Conservation (phyloP, 371 early-diverging fungal genomes). For the Mucor velutinosus region DNA sequence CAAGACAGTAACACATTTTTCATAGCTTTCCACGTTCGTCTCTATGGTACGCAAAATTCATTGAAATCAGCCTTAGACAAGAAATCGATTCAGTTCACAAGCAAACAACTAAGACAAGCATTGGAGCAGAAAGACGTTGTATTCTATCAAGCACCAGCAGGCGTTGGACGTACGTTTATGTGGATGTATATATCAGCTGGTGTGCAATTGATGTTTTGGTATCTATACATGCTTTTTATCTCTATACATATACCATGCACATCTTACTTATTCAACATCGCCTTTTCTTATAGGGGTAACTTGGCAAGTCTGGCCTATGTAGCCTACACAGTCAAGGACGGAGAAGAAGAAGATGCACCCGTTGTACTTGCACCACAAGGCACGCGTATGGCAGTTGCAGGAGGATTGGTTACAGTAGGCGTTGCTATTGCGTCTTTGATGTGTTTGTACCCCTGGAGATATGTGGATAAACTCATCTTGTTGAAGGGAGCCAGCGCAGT, state of each 20-base stretch:
- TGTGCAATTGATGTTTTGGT: slow-evolving; percentile 56
- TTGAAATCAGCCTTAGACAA: slow-evolving; percentile 21
- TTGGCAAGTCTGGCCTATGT: slow-evolving; percentile 52
- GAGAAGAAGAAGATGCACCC: slow-evolving; percentile 42
- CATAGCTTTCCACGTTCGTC: not conserved
- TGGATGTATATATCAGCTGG: slow-evolving; percentile 54
- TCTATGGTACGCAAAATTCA: slow-evolving; percentile 8
- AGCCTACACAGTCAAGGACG: slow-evolving; percentile 41
- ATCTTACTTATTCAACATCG: not conserved
- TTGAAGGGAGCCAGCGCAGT: slow-evolving; percentile 39
- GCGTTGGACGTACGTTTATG: slow-evolving; percentile 39
- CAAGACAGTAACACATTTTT: not conserved
- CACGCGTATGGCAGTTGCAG: slow-evolving; percentile 44
- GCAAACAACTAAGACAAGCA: slow-evolving; percentile 38
- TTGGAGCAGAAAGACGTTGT: slow-evolving; percentile 43
- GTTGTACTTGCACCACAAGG: slow-evolving; percentile 44
- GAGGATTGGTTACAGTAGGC: slow-evolving; percentile 43
- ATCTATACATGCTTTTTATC: not conserved
- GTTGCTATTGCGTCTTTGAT: slow-evolving; percentile 46
- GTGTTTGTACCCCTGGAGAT: slow-evolving; percentile 60
- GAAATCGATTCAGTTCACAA: slow-evolving; percentile 26
- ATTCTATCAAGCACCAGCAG: slow-evolving; percentile 47
- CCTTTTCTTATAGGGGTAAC: slow-evolving; percentile 43
- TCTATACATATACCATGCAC: not conserved
- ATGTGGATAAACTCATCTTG: slow-evolving; percentile 41